Percentiles rank a stretch among this genome's conserved stretches.
Evolutionary conservation across 768 basidiomycete genomes (phyloP).

Genomic region (Rhodotorula sphaerocarpa): DNA sequence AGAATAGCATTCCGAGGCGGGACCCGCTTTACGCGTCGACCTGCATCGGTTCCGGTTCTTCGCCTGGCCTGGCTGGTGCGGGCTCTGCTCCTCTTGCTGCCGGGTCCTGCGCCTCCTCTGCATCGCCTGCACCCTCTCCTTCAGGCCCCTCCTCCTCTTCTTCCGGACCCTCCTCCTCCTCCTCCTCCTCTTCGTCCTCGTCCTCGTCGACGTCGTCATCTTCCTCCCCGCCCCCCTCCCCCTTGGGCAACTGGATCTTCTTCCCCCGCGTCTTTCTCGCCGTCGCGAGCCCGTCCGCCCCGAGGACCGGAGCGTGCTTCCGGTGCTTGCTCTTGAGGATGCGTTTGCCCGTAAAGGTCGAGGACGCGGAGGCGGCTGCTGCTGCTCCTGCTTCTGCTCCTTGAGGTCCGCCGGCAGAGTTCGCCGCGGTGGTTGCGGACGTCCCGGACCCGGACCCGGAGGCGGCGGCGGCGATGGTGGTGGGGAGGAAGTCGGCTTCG

Average conservation of each 20-base stretch:
- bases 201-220: slow-evolving; percentile 6
- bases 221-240: slow-evolving; percentile 6
- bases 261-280: slow-evolving; percentile 14
- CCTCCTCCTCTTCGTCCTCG: not conserved
- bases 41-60: no score
- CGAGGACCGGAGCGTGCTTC: not conserved
- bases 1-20: no score
- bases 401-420: no score
- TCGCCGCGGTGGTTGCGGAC: slow-evolving; percentile 5
- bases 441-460: no score
- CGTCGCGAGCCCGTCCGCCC: not conserved
- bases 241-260: slow-evolving; percentile 7
- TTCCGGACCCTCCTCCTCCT: not conserved
- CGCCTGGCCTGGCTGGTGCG: no score
- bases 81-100: no score
- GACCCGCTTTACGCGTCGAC: no score
- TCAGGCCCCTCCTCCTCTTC: not conserved
- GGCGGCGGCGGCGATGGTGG: not conserved
- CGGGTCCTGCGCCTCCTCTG: no score
- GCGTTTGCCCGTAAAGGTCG: not conserved
- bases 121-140: no score
- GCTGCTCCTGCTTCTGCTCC: no score
- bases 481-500: not conserved
- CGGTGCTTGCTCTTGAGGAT: slow-evolving; percentile 6
- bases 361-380: no score